These are phyloP conservation scores for Exophiala aquamarina DNA, from an alignment of 2,329 filamentous ascomycete genomes.

Conservation along the genomic window DNA sequence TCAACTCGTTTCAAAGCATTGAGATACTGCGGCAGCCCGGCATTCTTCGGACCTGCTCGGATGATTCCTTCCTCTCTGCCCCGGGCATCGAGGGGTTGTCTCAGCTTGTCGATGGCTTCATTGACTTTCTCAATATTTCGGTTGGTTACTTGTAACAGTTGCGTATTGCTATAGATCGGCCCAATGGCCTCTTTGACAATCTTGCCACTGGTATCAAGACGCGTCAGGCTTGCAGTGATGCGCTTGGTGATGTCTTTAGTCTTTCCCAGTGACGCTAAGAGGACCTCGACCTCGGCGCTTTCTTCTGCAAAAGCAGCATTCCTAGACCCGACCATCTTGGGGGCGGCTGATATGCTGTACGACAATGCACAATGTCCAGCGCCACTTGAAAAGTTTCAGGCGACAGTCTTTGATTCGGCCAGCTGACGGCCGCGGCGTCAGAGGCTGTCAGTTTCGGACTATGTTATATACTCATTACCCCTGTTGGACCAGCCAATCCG, in stretches of 20 bases:
- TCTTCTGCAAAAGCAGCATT: slow-evolving; percentile 64
- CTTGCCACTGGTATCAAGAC: slow-evolving; percentile 84
- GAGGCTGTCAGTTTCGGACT: too few relatives aligned
- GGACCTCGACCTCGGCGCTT: slow-evolving; percentile 66
- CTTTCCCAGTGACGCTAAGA: slow-evolving; percentile 77
- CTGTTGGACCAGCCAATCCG: too few relatives aligned
- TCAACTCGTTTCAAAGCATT: slow-evolving; percentile 85
- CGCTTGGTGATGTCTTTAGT: slow-evolving; percentile 92
- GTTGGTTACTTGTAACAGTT: slow-evolving; percentile 81
- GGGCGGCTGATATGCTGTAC: neutral
- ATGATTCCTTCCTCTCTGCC: slow-evolving; percentile 91
- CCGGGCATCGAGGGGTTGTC: slow-evolving; percentile 89
- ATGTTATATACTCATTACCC: too few relatives aligned
- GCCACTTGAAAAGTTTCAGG: too few relatives aligned
- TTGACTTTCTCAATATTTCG: slow-evolving; percentile 86
- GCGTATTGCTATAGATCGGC: slow-evolving; percentile 89
- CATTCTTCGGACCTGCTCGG: slow-evolving; percentile 78
- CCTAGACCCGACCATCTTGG: slow-evolving; percentile 54
- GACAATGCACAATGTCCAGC: too few relatives aligned
- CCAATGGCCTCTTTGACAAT: slow-evolving; percentile 89
- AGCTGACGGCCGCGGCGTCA: too few relatives aligned
- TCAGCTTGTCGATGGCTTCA: slow-evolving; percentile 80
- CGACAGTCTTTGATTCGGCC: too few relatives aligned
- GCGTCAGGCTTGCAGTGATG: slow-evolving; percentile 81
- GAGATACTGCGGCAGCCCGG: slow-evolving; percentile 80